Evolutionary conservation across 257 asterid species (phyloP), one percentile per base, ranked within the genome.

Genomic region (Primulina eburnea): DNA sequence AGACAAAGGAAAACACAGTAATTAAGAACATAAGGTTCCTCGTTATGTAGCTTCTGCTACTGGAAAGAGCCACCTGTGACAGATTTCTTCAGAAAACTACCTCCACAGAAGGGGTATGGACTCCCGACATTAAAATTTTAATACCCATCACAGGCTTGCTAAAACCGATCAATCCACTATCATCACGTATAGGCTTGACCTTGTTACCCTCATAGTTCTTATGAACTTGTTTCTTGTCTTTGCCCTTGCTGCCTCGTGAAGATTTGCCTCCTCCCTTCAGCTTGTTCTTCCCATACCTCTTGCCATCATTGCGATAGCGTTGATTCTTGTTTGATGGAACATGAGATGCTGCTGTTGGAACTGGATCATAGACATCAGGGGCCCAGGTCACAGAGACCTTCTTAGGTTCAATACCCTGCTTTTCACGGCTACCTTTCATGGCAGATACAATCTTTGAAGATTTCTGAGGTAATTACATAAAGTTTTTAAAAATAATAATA

Each of bases 391-490:
- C 97, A 0, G 87, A 65, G 62, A 84, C 84, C 77, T 80, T 86
- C 80, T 77, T 81, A 6, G 87, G 86, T 35, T 84, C 79, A 18
- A 63, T 74, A 16, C 95, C 95, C 57, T 79, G 92, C 76, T 84
- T 94, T 79, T 84, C 97, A 37, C 97, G 96, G 86, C 95, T 86
- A 64, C 99, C 99, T 87, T 91, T 94, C 82, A 94, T 62, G 77
- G 99, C 99, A 80, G 99, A 83, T 69, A 89, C 78, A 73, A 80
- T 88, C 92, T 81, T 86, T 73, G 14, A 37, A 62, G 85, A 73
- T 60, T 81, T 79, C 98, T 90, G 90, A 29, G 76, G 79, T 21
- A n/a, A 79, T 21, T 66, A 60, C 37, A 75, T 52, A 73, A 58
- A 78, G 29, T 24, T 0, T n/a, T n/a, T n/a, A 0, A 38, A 79